Conservation (phyloP, 176 grass and related monocot species). For the Hordeum vulgare region DNA sequence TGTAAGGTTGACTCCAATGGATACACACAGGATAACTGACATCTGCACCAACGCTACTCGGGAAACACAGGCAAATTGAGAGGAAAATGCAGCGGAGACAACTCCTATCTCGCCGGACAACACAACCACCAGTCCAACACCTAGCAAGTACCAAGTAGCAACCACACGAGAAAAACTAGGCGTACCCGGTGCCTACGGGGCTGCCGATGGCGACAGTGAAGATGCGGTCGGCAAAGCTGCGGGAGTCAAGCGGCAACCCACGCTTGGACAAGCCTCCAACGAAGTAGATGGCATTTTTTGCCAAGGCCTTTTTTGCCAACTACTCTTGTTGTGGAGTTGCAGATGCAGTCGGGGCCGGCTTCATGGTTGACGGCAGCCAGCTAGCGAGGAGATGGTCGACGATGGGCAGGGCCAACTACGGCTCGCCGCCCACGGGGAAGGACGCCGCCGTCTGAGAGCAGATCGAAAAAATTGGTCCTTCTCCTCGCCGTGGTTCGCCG, state of each 20-base stretch:
- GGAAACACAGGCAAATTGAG: neutral
- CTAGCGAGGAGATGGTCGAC: too few relatives aligned
- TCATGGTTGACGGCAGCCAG: too few relatives aligned
- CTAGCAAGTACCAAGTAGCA: too few relatives aligned
- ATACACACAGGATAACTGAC: neutral
- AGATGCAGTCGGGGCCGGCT: too few relatives aligned
- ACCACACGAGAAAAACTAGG: neutral
- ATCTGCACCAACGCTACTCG: neutral
- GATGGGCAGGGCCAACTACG: too few relatives aligned
- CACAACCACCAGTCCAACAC: neutral
- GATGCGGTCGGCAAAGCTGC: constrained; percentile 65
- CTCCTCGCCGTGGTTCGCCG: too few relatives aligned
- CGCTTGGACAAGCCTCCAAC: constrained; percentile 85
- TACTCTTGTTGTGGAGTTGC: too few relatives aligned
- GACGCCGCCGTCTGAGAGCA: too few relatives aligned
- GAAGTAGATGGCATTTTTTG: constrained; percentile 48
- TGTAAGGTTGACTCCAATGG: too few relatives aligned
- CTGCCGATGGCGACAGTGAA: constrained; percentile 93
- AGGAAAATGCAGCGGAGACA: neutral
- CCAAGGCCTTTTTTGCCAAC: too few relatives aligned
- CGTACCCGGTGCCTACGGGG: constrained; percentile 81
- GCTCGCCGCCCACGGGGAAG: too few relatives aligned
- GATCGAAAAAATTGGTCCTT: too few relatives aligned
- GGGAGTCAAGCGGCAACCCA: constrained; percentile 42
- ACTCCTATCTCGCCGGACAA: neutral